These are phyloP conservation scores for Evernia prunastri DNA, from an alignment of 495 filamentous ascomycete genomes.

Conservation along the genomic window DNA sequence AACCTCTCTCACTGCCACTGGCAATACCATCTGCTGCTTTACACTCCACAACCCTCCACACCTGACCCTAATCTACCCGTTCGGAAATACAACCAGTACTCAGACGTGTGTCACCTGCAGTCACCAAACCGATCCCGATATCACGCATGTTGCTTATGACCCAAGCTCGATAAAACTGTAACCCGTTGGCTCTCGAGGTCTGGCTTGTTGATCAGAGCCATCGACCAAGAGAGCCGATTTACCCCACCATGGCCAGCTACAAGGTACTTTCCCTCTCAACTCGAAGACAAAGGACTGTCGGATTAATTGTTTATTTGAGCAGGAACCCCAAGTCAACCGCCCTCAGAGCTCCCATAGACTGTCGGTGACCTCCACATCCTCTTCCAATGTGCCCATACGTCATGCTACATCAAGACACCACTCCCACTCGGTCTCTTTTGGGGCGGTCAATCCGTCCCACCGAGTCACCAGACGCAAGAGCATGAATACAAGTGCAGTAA, in stretches of 20 bases:
- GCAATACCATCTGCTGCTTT: background rate
- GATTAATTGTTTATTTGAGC: conserved; percentile 5
- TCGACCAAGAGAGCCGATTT: conserved; percentile 21
- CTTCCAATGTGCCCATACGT: conserved; percentile 23
- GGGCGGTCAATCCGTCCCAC: conserved; percentile 71
- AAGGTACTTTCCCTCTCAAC: conserved; percentile 17
- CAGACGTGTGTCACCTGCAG: conserved; percentile 8
- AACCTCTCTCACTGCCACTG: background rate
- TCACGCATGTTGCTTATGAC: conserved; percentile 1
- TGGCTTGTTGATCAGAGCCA: conserved; percentile 21
- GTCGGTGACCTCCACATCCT: conserved; percentile 22
- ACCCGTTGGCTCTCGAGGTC: conserved; percentile 22
- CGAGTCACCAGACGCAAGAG: conserved; percentile 92
- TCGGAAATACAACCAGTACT: background rate
- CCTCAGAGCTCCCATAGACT: conserved; percentile 26
- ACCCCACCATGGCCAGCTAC: conserved; percentile 17
- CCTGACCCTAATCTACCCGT: background rate
- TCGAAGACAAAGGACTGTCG: background rate
- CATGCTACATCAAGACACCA: conserved; percentile 65
- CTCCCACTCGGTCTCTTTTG: conserved; percentile 73
- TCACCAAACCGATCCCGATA: background rate
- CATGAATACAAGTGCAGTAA: conserved; percentile 66
- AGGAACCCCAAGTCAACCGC: conserved; percentile 23
- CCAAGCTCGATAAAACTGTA: background rate
- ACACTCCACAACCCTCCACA: background rate